A percentile compares a stretch with the other conserved stretches of the same genome.
These are phyloP conservation scores for Jackrogersella multiformis DNA, from an alignment of 495 filamentous ascomycete species.

Conservation along the genomic window DNA sequence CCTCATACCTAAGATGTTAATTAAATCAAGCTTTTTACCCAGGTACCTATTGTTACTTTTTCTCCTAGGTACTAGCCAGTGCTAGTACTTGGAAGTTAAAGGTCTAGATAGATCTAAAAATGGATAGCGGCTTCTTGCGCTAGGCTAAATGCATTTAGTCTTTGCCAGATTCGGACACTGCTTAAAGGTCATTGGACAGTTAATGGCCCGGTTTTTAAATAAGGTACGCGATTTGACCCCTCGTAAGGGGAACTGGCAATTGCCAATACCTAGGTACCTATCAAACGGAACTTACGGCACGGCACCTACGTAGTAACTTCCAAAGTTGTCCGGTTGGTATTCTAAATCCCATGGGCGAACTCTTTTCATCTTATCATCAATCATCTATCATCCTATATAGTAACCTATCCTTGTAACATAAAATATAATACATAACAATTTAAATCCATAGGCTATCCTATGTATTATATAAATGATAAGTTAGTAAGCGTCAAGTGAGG, in stretches of 20 bases:
- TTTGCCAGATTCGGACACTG: slow-evolving; percentile 29
- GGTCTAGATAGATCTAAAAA: slow-evolving; percentile 25
- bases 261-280: background rate
- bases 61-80: too few species aligned
- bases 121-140: slow-evolving; percentile 6
- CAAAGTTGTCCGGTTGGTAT: too few species aligned
- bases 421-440: too few species aligned
- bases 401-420: too few species aligned
- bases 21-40: slow-evolving; percentile 7
- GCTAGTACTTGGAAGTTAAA: too few species aligned
- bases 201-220: slow-evolving; percentile 1
- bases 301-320: too few species aligned
- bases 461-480: background rate
- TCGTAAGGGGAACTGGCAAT: slow-evolving; percentile 10
- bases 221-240: slow-evolving; percentile 3
- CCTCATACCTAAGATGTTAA: too few species aligned
- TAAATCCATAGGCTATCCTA: too few species aligned
- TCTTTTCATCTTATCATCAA: too few species aligned
- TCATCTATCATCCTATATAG: too few species aligned
- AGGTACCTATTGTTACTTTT: too few species aligned
- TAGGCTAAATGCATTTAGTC: background rate
- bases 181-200: slow-evolving; percentile 21
- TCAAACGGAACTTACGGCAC: background rate
- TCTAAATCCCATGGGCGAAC: too few species aligned
- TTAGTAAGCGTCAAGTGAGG: slow-evolving; percentile 21